Conservation (phyloP, 306 rosid genomes). For the Pyrus betulifolia region DNA sequence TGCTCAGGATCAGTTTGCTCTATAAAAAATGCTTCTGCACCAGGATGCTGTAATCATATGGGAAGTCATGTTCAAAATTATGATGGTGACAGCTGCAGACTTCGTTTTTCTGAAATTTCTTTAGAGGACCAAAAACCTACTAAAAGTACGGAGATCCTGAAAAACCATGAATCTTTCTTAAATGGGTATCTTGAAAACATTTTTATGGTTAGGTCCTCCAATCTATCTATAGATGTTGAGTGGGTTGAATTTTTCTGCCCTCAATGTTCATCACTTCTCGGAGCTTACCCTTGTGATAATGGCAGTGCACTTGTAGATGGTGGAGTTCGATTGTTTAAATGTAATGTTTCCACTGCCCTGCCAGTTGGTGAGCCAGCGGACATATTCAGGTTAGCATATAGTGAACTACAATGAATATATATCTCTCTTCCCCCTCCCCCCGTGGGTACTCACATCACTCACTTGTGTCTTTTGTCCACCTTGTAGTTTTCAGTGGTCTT, state of each 20-base stretch:
- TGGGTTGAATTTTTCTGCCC: constrained; percentile 79
- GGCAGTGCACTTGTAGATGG: constrained; percentile 56
- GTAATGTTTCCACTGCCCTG: constrained; percentile 56
- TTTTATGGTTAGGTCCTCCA: constrained; percentile 81
- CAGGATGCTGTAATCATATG: constrained; percentile 37
- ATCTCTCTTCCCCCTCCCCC: background rate
- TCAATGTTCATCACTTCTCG: constrained; percentile 65
- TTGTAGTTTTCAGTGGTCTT: background rate
- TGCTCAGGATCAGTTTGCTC: constrained; percentile 22
- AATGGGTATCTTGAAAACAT: constrained; percentile 85
- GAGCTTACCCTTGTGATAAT: constrained; percentile 74
- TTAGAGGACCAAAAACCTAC: constrained; percentile 18
- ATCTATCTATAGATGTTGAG: constrained; percentile 60
- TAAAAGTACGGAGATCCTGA: constrained; percentile 31
- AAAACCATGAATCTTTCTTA: constrained; percentile 51
- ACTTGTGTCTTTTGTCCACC: background rate
- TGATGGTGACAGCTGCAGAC: constrained; percentile 28
- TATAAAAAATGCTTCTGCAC: constrained; percentile 8
- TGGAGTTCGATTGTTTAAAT: constrained; percentile 81
- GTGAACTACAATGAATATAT: background rate
- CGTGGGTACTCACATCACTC: background rate
- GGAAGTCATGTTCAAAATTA: constrained; percentile 2
- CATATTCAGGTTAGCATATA: constrained; percentile 59
- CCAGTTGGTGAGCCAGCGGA: constrained; percentile 48
- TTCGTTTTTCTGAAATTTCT: constrained; percentile 30